Conservation (phyloP, 305 asterid genomes). For the Rubia peregrina region DNA sequence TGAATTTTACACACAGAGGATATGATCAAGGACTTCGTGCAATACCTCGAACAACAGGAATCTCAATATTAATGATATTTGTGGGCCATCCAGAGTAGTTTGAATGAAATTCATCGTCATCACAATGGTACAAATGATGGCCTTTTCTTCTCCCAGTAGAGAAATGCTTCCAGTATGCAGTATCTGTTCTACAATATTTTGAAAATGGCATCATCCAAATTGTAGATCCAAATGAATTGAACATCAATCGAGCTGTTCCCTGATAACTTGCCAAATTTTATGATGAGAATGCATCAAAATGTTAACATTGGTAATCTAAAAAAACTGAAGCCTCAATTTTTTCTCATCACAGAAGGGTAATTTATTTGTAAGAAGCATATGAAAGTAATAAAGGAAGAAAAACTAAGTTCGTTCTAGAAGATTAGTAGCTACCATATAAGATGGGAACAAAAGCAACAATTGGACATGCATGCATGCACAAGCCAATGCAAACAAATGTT, state of each 20-base stretch:
- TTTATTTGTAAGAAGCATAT: background rate
- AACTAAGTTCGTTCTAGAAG: background rate
- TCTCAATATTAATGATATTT: constrained; percentile 74
- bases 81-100: constrained; percentile 99
- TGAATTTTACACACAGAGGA: constrained; percentile 17
- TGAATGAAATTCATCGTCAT: constrained; percentile 55
- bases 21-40: constrained; percentile 19
- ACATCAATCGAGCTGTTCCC: constrained; percentile 99
- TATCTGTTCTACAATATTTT: constrained; percentile 78
- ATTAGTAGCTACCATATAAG: background rate
- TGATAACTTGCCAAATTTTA: constrained; percentile 65
- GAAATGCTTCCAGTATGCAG: constrained; percentile 62
- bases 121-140: constrained; percentile 54
- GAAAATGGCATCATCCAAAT: constrained; percentile 94
- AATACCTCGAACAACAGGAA: constrained; percentile 72
- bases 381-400: background rate
- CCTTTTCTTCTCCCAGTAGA: constrained; percentile 53
- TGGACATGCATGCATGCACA: background rate
- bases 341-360: background rate
- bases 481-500: background rate
- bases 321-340: constrained; percentile 10
- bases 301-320: constrained; percentile 22
- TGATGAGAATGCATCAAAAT: constrained; percentile 30
- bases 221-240: constrained; percentile 95
- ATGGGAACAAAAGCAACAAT: background rate